Evolutionary conservation across 2,329 filamentous ascomycete species (phyloP).

Genomic region (Herpotrichia juniperi): DNA sequence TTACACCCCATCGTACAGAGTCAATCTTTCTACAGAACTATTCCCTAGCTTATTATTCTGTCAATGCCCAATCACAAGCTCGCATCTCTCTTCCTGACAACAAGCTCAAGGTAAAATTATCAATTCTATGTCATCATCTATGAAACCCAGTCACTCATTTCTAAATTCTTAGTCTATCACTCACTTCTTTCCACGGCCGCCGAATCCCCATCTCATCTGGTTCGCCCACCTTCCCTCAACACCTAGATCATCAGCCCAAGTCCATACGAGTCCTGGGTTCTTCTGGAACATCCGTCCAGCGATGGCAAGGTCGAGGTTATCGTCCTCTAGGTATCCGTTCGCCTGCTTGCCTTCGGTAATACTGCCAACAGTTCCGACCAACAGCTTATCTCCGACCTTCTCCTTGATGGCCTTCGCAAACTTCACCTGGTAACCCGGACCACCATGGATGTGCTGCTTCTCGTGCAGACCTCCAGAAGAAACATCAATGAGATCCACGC

Average conservation of each 20-base stretch:
- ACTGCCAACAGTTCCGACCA: conserved; percentile 76
- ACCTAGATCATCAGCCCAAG: conserved; percentile 73
- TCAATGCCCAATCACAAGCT: neutral
- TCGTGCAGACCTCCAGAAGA: conserved; percentile 75
- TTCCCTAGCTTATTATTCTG: too few species aligned
- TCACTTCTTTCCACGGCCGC: conserved; percentile 41
- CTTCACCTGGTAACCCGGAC: conserved; percentile 75
- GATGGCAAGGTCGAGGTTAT: conserved; percentile 69
- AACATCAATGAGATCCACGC: conserved; percentile 84
- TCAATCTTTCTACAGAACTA: too few species aligned
- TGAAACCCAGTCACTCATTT: neutral
- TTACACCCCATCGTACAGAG: too few species aligned
- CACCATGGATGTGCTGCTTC: conserved; percentile 64
- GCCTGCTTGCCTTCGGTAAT: conserved; percentile 75
- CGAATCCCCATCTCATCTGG: conserved; percentile 70
- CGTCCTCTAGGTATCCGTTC: conserved; percentile 61
- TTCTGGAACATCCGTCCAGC: conserved; percentile 79
- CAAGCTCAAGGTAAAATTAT: neutral
- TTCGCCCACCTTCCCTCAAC: conserved; percentile 74
- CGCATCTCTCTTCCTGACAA: neutral
- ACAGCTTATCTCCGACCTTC: conserved; percentile 72
- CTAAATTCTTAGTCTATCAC: neutral
- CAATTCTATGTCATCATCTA: neutral
- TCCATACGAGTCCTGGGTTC: conserved; percentile 79
- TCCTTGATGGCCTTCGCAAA: conserved; percentile 75